These are phyloP conservation scores for Nemania sp. DNA, from an alignment of 2,329 filamentous ascomycete genomes.

Conservation along the genomic window DNA sequence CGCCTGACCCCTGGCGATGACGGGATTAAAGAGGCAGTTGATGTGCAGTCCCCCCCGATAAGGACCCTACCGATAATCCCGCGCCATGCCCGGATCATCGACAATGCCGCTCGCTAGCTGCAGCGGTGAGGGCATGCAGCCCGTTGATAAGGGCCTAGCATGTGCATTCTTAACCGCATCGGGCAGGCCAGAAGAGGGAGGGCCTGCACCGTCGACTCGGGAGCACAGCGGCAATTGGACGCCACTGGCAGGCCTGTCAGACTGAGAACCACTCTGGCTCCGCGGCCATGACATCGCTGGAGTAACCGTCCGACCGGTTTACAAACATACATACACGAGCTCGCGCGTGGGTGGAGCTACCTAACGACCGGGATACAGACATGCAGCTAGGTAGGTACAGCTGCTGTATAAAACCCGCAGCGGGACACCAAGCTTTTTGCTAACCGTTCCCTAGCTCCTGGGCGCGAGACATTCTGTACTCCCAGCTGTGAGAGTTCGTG, in stretches of 20 bases:
- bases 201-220: neutral
- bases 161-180: neutral
- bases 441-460: neutral
- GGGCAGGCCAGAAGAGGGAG: neutral
- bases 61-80: conserved; percentile 2
- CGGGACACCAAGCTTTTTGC: neutral
- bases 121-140: neutral
- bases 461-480: neutral
- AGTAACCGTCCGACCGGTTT: neutral
- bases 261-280: neutral
- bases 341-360: neutral
- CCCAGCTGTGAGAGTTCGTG: neutral
- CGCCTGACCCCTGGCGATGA: neutral
- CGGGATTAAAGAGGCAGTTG: conserved; percentile 2
- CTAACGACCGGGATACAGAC: neutral
- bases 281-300: neutral
- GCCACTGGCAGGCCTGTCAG: neutral
- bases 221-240: neutral
- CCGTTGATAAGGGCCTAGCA: neutral
- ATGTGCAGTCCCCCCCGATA: conserved; percentile 3
- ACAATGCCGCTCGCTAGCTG: neutral
- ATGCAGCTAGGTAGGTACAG: neutral
- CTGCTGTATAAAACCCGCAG: conserved; percentile 1
- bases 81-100: conserved; percentile 10
- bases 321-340: neutral